phyloP scores from a whole-genome alignment of 805 yeast genomes.

The Torulaspora microellipsoides region DNA sequence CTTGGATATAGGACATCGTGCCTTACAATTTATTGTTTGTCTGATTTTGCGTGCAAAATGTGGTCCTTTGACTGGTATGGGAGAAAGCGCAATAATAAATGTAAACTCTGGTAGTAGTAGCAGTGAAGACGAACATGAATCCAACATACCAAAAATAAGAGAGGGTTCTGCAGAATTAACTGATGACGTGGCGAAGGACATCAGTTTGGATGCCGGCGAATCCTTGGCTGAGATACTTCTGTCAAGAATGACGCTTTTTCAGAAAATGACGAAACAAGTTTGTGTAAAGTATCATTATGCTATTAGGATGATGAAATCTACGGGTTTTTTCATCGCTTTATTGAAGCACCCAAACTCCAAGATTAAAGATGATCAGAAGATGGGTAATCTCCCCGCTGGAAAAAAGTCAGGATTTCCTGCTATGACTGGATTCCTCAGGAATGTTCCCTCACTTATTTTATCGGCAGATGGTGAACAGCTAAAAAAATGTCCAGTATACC shows the following conservation, averaged over 20 bases:
- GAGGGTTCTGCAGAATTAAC: slow-evolving; percentile 24
- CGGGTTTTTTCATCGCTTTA: slow-evolving; percentile 40
- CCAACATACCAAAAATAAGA: slow-evolving; percentile 16
- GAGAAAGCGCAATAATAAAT: slow-evolving; percentile 27
- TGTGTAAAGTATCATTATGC: slow-evolving; percentile 61
- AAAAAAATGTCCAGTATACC: slow-evolving; percentile 36
- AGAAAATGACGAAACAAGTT: slow-evolving; percentile 40
- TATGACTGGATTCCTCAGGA: slow-evolving; percentile 29
- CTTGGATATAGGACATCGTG: slow-evolving; percentile 50
- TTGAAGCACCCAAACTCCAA: slow-evolving; percentile 32
- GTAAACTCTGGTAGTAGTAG: slow-evolving; percentile 19
- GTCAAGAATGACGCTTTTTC: slow-evolving; percentile 41
- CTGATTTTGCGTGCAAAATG: slow-evolving; percentile 46
- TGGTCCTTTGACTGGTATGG: slow-evolving; percentile 39
- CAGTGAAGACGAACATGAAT: slow-evolving; percentile 28
- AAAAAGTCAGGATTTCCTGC: slow-evolving; percentile 27
- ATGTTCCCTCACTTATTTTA: slow-evolving; percentile 32
- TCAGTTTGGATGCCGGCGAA: slow-evolving; percentile 38
- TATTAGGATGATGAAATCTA: slow-evolving; percentile 61
- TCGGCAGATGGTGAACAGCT: slow-evolving; percentile 33
- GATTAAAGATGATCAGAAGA: slow-evolving; percentile 9
- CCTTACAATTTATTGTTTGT: slow-evolving; percentile 55
- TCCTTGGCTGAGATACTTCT: slow-evolving; percentile 36
- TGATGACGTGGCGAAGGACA: slow-evolving; percentile 29
- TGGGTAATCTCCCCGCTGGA: slow-evolving; percentile 5